These are phyloP conservation scores for Protomyces inundatus DNA, from an alignment of 1,139 yeast genomes.

Conservation along the genomic window DNA sequence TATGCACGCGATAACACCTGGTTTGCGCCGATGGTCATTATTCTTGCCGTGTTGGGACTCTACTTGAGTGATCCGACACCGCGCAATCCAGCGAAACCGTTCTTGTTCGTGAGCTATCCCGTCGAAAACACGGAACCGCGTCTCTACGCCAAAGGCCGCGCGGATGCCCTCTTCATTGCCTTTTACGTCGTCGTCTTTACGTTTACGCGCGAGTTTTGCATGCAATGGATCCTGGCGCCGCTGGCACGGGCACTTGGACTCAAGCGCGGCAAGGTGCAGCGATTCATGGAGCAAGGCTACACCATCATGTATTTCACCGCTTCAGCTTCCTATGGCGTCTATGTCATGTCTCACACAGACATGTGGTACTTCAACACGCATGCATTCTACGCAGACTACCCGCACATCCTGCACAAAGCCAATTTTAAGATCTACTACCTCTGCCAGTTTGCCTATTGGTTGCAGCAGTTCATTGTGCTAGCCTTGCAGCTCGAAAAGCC, in stretches of 20 bases:
- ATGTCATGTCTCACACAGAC: constrained; percentile 63
- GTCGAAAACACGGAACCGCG: constrained; percentile 30
- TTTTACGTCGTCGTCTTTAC: constrained; percentile 84
- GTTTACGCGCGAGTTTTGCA: constrained; percentile 79
- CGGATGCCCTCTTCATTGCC: constrained; percentile 73
- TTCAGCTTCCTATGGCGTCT: constrained; percentile 77
- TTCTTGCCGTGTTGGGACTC: constrained; percentile 6
- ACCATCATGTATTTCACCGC: constrained; percentile 73
- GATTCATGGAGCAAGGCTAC: constrained; percentile 93
- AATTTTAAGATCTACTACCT: constrained; percentile 76
- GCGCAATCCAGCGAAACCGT: constrained; percentile 13
- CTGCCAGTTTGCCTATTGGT: constrained; percentile 95
- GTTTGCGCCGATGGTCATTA: constrained; percentile 18
- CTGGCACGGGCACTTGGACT: constrained; percentile 48
- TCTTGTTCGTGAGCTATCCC: constrained; percentile 28
- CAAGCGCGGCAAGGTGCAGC: constrained; percentile 44
- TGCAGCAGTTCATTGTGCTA: constrained; percentile 83
- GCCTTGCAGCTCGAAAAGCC: constrained; percentile 86
- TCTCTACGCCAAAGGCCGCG: constrained; percentile 75
- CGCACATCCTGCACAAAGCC: constrained; percentile 70
- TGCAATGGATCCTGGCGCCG: constrained; percentile 78
- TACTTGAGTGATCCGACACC: constrained; percentile 5
- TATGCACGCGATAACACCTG: constrained; percentile 16
- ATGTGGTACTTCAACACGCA: constrained; percentile 85
- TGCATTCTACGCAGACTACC: constrained; percentile 72